These are phyloP conservation scores for Ceratocystis cacaofunesta DNA, from an alignment of 2,329 filamentous ascomycete species.

Conservation along the genomic window DNA sequence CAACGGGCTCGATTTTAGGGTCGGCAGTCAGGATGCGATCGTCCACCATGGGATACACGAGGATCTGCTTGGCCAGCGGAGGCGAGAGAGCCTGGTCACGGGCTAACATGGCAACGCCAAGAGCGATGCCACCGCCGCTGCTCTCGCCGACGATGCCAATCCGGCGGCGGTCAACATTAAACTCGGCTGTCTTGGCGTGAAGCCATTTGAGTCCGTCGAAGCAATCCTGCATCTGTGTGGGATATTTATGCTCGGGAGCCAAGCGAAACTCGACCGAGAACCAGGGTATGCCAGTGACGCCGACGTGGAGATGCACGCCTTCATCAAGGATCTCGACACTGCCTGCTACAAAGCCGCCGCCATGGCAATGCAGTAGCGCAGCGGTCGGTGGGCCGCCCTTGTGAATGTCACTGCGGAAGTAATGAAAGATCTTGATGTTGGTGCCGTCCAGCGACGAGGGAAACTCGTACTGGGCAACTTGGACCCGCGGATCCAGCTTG, in stretches of 20 bases:
- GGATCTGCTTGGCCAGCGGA: constrained; percentile 22
- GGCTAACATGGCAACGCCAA: constrained; percentile 27
- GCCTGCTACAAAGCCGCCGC: constrained; percentile 28
- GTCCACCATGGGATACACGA: constrained; percentile 26
- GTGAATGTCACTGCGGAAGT: background rate
- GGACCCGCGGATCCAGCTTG: constrained; percentile 4
- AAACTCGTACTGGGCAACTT: constrained; percentile 1
- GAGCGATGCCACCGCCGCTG: constrained; percentile 19
- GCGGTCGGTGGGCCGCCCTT: constrained; percentile 12
- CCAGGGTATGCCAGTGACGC: constrained; percentile 27
- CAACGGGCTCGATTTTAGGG: constrained; percentile 3
- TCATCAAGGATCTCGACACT: constrained; percentile 25
- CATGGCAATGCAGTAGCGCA: constrained; percentile 28
- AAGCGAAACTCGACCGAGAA: constrained; percentile 29
- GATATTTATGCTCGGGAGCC: constrained; percentile 29
- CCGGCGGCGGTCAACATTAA: constrained; percentile 19
- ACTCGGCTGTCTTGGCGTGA: constrained; percentile 18
- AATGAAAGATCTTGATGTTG: constrained; percentile 10
- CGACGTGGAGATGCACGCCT: constrained; percentile 23
- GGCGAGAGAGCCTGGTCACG: constrained; percentile 21
- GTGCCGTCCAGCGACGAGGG: constrained; percentile 5
- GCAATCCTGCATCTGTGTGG: constrained; percentile 26
- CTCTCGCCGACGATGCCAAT: constrained; percentile 20
- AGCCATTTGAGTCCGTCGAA: constrained; percentile 23
- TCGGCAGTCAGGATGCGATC: constrained; percentile 20